These are phyloP conservation scores for maize (Zea mays) DNA, from an alignment of 176 grass and related monocot genomes.

Conservation along the genomic window DNA sequence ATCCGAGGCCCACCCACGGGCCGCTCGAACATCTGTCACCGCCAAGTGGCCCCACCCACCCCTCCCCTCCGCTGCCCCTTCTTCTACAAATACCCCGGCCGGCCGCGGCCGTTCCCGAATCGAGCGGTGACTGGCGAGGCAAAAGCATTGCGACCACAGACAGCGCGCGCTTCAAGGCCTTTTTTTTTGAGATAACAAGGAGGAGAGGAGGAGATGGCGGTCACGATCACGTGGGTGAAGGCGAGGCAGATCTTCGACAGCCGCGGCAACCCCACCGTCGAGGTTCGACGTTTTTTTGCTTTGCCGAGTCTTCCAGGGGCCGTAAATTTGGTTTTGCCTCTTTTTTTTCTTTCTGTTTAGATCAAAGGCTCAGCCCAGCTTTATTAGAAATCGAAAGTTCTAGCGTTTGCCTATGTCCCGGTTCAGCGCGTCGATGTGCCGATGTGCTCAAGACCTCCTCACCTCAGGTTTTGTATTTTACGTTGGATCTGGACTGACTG, in stretches of 20 bases:
- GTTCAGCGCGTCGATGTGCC: not conserved
- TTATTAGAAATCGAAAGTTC: too few relatives aligned
- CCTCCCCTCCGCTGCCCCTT: not conserved
- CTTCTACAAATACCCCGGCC: slow-evolving; percentile 7
- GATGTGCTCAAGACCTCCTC: not conserved
- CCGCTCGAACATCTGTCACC: not conserved
- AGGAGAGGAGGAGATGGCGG: slow-evolving; percentile 38
- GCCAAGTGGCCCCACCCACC: not conserved
- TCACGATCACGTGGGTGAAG: slow-evolving; percentile 61
- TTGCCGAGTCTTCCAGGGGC: too few relatives aligned
- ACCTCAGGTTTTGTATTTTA: not conserved
- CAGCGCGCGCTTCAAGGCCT: not conserved
- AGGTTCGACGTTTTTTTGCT: slow-evolving; percentile 24
- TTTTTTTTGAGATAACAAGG: not conserved
- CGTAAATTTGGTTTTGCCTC: not conserved
- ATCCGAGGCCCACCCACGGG: not conserved
- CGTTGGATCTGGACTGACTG: not conserved
- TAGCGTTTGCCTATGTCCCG: too few relatives aligned
- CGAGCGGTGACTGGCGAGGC: not conserved
- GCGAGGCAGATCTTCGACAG: slow-evolving; percentile 96
- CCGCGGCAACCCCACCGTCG: slow-evolving; percentile 84
- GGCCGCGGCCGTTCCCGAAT: not conserved
- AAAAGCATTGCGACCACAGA: not conserved
- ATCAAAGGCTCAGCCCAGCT: too few relatives aligned
- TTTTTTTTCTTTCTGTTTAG: too few relatives aligned